phyloP scores from a whole-genome alignment of 495 filamentous ascomycete species.

The Aspergillus campestris region DNA sequence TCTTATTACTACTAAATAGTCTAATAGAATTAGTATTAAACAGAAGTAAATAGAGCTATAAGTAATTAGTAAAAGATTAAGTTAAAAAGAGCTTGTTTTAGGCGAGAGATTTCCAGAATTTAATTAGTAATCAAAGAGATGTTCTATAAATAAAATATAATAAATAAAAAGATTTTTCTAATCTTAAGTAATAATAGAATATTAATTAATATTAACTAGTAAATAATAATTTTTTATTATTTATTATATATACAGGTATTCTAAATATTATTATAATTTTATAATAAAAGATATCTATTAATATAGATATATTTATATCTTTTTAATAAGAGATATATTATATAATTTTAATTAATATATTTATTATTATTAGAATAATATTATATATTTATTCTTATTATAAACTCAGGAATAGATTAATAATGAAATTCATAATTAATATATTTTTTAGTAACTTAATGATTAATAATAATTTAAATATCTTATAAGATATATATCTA shows the following conservation, averaged over 20 bases:
- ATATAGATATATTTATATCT: too few relatives aligned
- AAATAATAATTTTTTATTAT: not conserved
- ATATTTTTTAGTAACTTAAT: not conserved
- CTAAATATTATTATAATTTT: not conserved
- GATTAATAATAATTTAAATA: too few relatives aligned
- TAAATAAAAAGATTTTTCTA: not conserved
- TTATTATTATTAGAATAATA: not conserved
- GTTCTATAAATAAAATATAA: not conserved
- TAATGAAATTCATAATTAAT: not conserved
- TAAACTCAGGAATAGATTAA: not conserved
- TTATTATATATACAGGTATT: not conserved
- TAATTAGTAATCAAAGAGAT: too few relatives aligned
- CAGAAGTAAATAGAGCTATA: too few relatives aligned
- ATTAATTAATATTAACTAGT: not conserved
- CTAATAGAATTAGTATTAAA: too few relatives aligned
- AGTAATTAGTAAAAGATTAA: too few relatives aligned
- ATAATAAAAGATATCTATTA: not conserved
- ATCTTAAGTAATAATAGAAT: not conserved
- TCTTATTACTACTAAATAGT: too few relatives aligned
- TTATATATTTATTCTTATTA: not conserved
- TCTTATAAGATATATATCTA: too few relatives aligned
- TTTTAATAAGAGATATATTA: too few relatives aligned
- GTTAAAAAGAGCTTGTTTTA: not conserved
- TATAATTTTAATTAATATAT: too few relatives aligned
- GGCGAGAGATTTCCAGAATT: too few relatives aligned